Evolutionary conservation across 305 asterid genomes (phyloP).

Genomic region (Solanum hybrid): DNA sequence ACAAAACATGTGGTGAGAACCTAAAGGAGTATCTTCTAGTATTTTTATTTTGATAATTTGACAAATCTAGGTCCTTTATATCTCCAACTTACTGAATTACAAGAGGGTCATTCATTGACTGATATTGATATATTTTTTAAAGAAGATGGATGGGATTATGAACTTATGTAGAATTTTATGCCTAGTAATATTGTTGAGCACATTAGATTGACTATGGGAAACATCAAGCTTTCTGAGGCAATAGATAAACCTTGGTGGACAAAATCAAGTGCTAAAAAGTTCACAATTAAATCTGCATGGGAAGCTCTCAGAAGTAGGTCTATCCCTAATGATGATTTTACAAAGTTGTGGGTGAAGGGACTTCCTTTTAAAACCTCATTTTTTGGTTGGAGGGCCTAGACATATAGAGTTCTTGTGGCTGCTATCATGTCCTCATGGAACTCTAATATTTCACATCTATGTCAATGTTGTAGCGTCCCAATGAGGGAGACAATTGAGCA

Average conservation of each 20-base stretch:
- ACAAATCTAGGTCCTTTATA: background rate
- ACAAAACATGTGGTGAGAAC: too few relatives aligned
- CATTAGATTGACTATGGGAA: background rate
- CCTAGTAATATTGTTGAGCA: too few relatives aligned
- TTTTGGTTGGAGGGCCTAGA: background rate
- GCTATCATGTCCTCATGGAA: background rate
- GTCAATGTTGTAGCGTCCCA: too few relatives aligned
- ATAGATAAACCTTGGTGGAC: background rate
- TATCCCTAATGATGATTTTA: background rate
- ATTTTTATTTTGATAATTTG: background rate
- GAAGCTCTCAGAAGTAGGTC: background rate
- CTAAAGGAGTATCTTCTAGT: background rate
- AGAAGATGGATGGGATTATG: background rate
- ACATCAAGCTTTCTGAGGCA: background rate
- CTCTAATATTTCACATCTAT: background rate
- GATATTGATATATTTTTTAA: background rate
- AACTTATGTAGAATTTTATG: background rate
- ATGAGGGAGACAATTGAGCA: background rate
- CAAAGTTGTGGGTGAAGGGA: background rate
- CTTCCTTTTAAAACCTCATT: background rate
- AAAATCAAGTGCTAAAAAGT: background rate
- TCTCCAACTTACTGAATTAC: background rate
- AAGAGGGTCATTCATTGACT: background rate
- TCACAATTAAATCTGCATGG: background rate
- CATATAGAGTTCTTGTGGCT: background rate